Evolutionary conservation across 2,329 filamentous ascomycete species (phyloP).

Genomic region (Hypoxylon sp.): DNA sequence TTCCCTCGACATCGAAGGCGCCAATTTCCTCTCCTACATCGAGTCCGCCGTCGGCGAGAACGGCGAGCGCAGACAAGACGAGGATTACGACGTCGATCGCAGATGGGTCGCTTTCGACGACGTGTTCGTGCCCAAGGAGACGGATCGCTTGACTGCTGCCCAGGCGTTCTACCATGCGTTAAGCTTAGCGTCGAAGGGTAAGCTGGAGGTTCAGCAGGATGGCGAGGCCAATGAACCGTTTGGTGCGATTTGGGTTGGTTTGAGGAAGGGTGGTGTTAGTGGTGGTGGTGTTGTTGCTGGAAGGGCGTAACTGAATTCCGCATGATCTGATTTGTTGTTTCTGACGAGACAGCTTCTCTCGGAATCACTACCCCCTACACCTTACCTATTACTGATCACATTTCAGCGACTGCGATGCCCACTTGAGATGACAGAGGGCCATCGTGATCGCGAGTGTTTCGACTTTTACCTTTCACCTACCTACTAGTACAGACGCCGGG

Average conservation of each 20-base stretch:
- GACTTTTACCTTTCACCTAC: not conserved
- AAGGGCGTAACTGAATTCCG: not conserved
- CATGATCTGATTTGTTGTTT: not conserved
- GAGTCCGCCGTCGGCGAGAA: constrained; percentile 55
- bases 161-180: constrained; percentile 84
- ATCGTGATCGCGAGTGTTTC: not conserved
- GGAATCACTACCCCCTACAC: not conserved
- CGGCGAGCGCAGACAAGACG: constrained; percentile 51
- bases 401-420: not conserved
- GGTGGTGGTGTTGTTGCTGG: constrained; percentile 1
- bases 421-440: not conserved
- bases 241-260: constrained; percentile 63
- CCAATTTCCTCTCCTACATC: constrained; percentile 64
- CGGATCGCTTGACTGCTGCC: constrained; percentile 74
- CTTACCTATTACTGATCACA: not conserved
- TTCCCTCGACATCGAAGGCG: constrained; percentile 62
- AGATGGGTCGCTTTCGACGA: constrained; percentile 76
- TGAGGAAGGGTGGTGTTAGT: constrained; percentile 49
- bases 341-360: not conserved
- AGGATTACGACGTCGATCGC: constrained; percentile 53
- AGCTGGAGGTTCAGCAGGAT: constrained; percentile 75
- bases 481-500: not conserved
- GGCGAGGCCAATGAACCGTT: constrained; percentile 59
- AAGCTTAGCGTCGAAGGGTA: constrained; percentile 75
- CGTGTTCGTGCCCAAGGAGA: constrained; percentile 72